Evolutionary conservation across 2,329 filamentous ascomycete genomes (phyloP).

Genomic region (Aspergillus pseudoterreus): DNA sequence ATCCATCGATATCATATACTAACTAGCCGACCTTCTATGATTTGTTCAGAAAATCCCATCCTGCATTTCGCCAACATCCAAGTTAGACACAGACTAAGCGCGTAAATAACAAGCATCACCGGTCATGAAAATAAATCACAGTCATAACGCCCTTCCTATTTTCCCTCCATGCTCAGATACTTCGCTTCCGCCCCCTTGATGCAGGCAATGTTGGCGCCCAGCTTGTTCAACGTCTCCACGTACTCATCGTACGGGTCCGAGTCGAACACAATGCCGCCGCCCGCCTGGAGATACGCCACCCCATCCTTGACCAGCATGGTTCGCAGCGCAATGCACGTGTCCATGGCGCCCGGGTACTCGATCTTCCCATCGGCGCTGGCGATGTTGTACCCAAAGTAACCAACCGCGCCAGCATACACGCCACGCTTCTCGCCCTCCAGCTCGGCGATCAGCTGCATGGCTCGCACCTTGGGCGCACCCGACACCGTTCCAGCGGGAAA

Average conservation of each 20-base stretch:
- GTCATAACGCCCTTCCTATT: neutral
- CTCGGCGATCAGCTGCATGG: constrained; percentile 96
- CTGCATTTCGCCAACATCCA: too few species aligned
- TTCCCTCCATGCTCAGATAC: constrained; percentile 47
- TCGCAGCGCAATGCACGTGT: constrained; percentile 75
- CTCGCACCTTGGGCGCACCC: constrained; percentile 90
- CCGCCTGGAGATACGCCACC: constrained; percentile 82
- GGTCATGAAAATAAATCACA: too few species aligned
- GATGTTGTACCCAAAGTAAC: constrained; percentile 87
- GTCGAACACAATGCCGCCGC: constrained; percentile 89
- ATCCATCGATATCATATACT: too few species aligned
- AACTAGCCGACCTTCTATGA: too few species aligned
- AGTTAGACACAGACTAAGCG: neutral
- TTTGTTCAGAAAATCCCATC: too few species aligned
- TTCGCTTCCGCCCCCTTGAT: constrained; percentile 78
- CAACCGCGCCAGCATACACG: constrained; percentile 91
- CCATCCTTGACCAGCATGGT: constrained; percentile 95
- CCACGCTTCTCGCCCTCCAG: constrained; percentile 91
- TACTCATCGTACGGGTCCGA: constrained; percentile 89
- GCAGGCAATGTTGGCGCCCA: constrained; percentile 83
- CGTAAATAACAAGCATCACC: too few species aligned
- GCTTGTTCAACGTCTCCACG: constrained; percentile 95
- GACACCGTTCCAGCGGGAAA: constrained; percentile 96
- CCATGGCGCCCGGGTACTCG: constrained; percentile 79
- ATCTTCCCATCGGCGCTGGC: constrained; percentile 60